These are phyloP conservation scores for Phalaenopsis aphrodite DNA, from an alignment of 106 monocot genomes.

Conservation along the genomic window DNA sequence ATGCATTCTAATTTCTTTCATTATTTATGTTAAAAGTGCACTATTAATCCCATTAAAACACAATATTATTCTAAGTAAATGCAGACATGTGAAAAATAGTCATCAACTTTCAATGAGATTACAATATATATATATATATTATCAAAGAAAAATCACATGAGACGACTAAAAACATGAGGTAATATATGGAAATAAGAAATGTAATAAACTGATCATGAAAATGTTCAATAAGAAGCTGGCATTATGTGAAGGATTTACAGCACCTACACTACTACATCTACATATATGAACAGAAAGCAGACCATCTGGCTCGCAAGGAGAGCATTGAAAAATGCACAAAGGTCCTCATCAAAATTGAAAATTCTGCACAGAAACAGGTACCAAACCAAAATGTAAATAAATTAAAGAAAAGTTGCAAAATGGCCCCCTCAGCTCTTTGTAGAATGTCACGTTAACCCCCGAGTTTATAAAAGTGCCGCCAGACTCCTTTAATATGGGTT, in stretches of 20 bases:
- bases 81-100: too few relatives aligned
- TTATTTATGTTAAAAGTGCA: too few relatives aligned
- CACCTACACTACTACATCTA: neutral
- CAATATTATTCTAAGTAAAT: too few relatives aligned
- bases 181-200: neutral
- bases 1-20: too few relatives aligned
- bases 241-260: conserved; percentile 6
- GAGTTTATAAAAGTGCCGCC: too few relatives aligned
- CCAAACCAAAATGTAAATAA: neutral
- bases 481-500: too few relatives aligned
- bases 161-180: neutral
- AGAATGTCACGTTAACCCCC: too few relatives aligned
- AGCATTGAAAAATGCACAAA: neutral
- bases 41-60: too few relatives aligned
- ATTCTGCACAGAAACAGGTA: neutral
- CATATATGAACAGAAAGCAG: neutral
- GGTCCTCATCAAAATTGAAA: conserved; percentile 2
- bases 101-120: too few relatives aligned
- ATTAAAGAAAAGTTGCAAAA: neutral
- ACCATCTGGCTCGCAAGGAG: neutral
- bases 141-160: too few relatives aligned
- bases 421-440: too few relatives aligned
- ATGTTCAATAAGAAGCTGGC: neutral
- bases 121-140: too few relatives aligned
- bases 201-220: neutral